Evolutionary conservation across 2,329 filamentous ascomycete species (phyloP).

Genomic region (Iodosphaeria phyllophila): DNA sequence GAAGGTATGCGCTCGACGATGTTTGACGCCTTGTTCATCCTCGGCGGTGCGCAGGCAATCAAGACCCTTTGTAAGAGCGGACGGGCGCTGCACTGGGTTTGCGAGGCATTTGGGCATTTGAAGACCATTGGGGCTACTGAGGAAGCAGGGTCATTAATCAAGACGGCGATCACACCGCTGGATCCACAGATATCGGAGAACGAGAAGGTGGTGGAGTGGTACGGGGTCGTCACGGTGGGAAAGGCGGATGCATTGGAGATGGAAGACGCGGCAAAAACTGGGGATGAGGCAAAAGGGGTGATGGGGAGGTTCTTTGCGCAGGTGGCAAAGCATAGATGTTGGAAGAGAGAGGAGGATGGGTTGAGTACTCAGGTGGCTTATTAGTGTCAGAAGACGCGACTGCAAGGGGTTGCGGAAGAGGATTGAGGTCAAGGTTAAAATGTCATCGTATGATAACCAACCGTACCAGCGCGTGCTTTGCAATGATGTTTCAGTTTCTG

Average conservation of each 20-base stretch:
- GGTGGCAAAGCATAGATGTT: slow-evolving; percentile 57
- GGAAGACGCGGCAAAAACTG: slow-evolving; percentile 41
- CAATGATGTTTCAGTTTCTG: background rate
- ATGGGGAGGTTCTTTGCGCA: slow-evolving; percentile 50
- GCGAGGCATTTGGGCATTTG: slow-evolving; percentile 66
- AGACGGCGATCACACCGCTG: slow-evolving; percentile 23
- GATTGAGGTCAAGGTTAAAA: background rate
- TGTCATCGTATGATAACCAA: background rate
- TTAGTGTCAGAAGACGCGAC: slow-evolving; percentile 23
- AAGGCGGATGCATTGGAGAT: slow-evolving; percentile 34
- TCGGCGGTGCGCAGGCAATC: slow-evolving; percentile 47
- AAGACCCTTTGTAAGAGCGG: slow-evolving; percentile 48
- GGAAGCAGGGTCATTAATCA: slow-evolving; percentile 47
- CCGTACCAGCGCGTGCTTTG: background rate
- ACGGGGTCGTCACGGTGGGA: slow-evolving; percentile 56
- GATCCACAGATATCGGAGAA: slow-evolving; percentile 23
- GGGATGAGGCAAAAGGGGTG: slow-evolving; percentile 50
- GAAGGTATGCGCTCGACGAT: slow-evolving; percentile 65
- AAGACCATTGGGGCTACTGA: slow-evolving; percentile 64
- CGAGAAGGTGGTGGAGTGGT: slow-evolving; percentile 41
- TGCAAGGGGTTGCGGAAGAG: background rate
- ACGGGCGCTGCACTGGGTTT: slow-evolving; percentile 56
- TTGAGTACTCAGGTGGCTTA: slow-evolving; percentile 49
- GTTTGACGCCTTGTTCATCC: slow-evolving; percentile 65
- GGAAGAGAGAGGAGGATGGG: slow-evolving; percentile 54